phyloP scores from a whole-genome alignment of 495 filamentous ascomycete genomes.

The Hypoxylon intermedium region DNA sequence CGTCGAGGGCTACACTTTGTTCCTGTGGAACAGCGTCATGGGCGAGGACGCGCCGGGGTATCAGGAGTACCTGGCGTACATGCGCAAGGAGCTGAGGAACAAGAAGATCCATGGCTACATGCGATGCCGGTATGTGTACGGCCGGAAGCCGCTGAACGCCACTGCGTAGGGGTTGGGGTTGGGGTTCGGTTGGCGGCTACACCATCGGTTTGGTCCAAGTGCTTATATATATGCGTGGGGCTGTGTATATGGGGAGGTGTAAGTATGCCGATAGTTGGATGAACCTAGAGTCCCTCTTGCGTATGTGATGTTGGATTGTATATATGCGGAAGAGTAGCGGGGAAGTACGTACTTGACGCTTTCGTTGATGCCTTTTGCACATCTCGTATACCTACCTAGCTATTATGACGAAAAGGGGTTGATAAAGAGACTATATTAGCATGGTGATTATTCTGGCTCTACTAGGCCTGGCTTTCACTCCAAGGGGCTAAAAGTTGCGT shows the following conservation, averaged over 20 bases:
- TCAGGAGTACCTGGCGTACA: slow-evolving; percentile 16
- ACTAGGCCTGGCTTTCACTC: too few relatives aligned
- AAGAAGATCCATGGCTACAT: slow-evolving; percentile 35
- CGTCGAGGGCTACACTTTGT: slow-evolving; percentile 33
- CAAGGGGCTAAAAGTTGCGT: too few relatives aligned
- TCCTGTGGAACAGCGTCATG: slow-evolving; percentile 33
- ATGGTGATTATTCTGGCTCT: too few relatives aligned
- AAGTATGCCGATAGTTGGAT: neutral
- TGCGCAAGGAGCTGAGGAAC: slow-evolving; percentile 28
- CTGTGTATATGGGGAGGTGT: neutral
- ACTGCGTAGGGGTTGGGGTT: neutral
- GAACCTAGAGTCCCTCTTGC: neutral
- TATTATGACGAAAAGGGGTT: too few relatives aligned
- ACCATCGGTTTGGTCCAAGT: too few relatives aligned
- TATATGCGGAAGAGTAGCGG: neutral
- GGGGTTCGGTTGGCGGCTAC: too few relatives aligned
- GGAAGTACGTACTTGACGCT: neutral
- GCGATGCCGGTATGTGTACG: slow-evolving; percentile 30
- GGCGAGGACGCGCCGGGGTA: slow-evolving; percentile 30
- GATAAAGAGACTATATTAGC: too few relatives aligned
- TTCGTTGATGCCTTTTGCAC: neutral
- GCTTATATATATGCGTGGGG: neutral
- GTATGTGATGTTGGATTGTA: neutral
- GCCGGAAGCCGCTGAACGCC: slow-evolving; percentile 13
- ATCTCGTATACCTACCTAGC: neutral